Base-by-base conservation (phyloP, 2,329 filamentous ascomycete genomes). In the Diaporthe sp. region DNA sequence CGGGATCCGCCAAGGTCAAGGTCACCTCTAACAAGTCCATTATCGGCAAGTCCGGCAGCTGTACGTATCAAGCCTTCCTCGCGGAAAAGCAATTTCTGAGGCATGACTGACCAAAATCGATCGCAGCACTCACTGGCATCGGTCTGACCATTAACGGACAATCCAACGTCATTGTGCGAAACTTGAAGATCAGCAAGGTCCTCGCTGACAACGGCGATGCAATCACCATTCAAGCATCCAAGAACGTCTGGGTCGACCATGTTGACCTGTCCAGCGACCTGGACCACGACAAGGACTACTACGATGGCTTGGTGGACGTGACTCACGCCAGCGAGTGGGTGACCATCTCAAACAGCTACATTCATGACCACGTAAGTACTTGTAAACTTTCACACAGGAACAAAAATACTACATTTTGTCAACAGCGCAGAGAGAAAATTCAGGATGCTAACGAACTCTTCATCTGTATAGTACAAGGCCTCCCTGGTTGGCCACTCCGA, bases 241-340 rank as follows among this genome's bases (percentile, higher is more conserved):
- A 82, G 74, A 92, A 92, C 77, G 86, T 91, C 80, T 94, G 92
- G 92, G 84, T 94, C 70, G 92, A 94, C 84, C 92, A 94, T 84
- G 87, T 88, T 81, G 92, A 94, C 77, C 86, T 94, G 28, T 91
- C 88, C 7, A 91, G 90, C 39, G 88, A 93, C 83, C 80, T 82
- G 49, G 85, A 88, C 79, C 85, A 90, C 80, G 90, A 88, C 85
- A 94, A 94, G 85, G 91, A 94, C 85, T 92, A 90, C 85, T 94
- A 92, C 80, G 92, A 94, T 74, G 92, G 92, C 42, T 88, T 94
- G 2, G 84, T 92, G 62, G 92, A 94, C 79, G 84, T 88, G 65
- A 92, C 89, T 61, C 92, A 93, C 83, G 92, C 86, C 61, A 85
- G 88, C 13, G 91, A 94, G 84, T 93, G 85, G 80, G 83, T 93